phyloP scores from a whole-genome alignment of 1,284 basidiomycete species.

The Melanopsichium pennsylvanicum region DNA sequence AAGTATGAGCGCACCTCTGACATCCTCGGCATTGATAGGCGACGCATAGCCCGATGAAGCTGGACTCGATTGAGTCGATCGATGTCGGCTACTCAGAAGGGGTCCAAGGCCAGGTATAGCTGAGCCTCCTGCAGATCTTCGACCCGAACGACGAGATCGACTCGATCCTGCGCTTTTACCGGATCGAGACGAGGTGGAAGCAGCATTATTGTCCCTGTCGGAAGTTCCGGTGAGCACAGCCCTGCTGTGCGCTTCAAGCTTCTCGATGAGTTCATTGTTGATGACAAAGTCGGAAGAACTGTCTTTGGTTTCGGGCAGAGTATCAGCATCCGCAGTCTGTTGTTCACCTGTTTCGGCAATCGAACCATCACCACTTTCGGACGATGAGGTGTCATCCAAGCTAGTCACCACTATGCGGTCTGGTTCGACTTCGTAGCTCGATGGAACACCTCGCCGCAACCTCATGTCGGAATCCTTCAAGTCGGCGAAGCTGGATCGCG shows the following conservation, averaged over 20 bases:
- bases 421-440: slow-evolving; percentile 45
- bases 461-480: slow-evolving; percentile 37
- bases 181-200: slow-evolving; percentile 16
- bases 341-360: slow-evolving; percentile 5
- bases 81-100: slow-evolving; percentile 20
- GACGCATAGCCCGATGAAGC: slow-evolving; percentile 41
- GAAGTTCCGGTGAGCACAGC: slow-evolving; percentile 43
- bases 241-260: slow-evolving; percentile 48
- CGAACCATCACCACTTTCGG: slow-evolving; percentile 21
- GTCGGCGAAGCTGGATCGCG: slow-evolving; percentile 6
- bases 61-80: slow-evolving; percentile 35
- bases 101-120: slow-evolving; percentile 18
- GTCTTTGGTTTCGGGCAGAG: slow-evolving; percentile 21
- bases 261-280: slow-evolving; percentile 55
- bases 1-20: slow-evolving; percentile 31
- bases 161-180: not conserved
- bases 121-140: slow-evolving; percentile 17
- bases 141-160: slow-evolving; percentile 23
- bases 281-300: slow-evolving; percentile 31
- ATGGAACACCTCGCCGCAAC: slow-evolving; percentile 16
- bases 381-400: slow-evolving; percentile 39
- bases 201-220: slow-evolving; percentile 32
- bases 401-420: slow-evolving; percentile 46
- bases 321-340: slow-evolving; percentile 28
- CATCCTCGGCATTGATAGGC: slow-evolving; percentile 40